These are phyloP conservation scores for Pseudotulostoma volvatum DNA, from an alignment of 495 filamentous ascomycete species.

Conservation along the genomic window DNA sequence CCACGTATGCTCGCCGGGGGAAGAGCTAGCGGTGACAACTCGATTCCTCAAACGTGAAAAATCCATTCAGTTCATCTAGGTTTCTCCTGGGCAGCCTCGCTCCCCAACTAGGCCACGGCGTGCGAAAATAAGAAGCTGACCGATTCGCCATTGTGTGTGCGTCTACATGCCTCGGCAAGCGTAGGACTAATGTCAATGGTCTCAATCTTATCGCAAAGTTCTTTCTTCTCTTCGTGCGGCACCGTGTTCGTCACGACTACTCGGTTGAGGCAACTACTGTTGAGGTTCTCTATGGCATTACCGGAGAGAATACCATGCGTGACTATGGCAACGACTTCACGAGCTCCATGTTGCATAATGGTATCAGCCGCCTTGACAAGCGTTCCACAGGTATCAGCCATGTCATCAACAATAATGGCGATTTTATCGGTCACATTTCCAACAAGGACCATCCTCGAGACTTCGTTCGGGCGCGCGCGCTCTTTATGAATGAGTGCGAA, in stretches of 20 bases:
- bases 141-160: slow-evolving; percentile 91
- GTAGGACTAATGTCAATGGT: slow-evolving; percentile 93
- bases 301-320: slow-evolving; percentile 92
- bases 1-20: too few relatives aligned
- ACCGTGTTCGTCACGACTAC: slow-evolving; percentile 97
- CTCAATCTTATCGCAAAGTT: slow-evolving; percentile 57
- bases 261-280: slow-evolving; percentile 56
- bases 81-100: too few relatives aligned
- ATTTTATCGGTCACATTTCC: slow-evolving; percentile 45
- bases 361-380: slow-evolving; percentile 86
- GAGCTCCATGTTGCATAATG: slow-evolving; percentile 76
- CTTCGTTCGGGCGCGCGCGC: slow-evolving; percentile 85
- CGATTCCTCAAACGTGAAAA: too few relatives aligned
- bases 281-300: slow-evolving; percentile 78
- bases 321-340: slow-evolving; percentile 81
- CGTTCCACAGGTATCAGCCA: slow-evolving; percentile 89
- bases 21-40: too few relatives aligned
- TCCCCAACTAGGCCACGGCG: slow-evolving; percentile 40
- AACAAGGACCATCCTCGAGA: slow-evolving; percentile 82
- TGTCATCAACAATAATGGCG: slow-evolving; percentile 67
- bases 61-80: too few relatives aligned
- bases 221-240: slow-evolving; percentile 66
- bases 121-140: slow-evolving; percentile 92
- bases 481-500: slow-evolving; percentile 99
- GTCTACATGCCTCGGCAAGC: slow-evolving; percentile 48